Conservation (phyloP, 2,329 filamentous ascomycete species). For the Aspergillus piperis region DNA sequence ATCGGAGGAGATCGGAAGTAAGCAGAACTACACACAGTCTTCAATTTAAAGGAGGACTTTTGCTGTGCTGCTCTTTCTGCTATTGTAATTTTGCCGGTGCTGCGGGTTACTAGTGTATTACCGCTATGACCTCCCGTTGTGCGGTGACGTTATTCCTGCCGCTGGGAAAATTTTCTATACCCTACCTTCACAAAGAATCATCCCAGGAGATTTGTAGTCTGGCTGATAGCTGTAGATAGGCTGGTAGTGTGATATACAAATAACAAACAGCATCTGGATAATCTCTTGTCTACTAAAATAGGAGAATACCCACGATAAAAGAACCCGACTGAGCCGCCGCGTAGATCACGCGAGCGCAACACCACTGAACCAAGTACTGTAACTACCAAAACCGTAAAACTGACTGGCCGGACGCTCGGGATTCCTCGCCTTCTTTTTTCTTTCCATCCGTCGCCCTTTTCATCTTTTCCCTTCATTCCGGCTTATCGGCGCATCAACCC, state of each 20-base stretch:
- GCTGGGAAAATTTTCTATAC: background rate
- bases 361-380: background rate
- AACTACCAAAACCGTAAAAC: background rate
- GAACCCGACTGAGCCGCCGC: constrained; percentile 5
- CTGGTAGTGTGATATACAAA: too few species aligned
- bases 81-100: background rate
- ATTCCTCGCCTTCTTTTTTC: constrained; percentile 17
- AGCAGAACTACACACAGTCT: too few species aligned
- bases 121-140: background rate
- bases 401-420: constrained; percentile 18
- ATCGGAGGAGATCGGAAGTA: constrained; percentile 14
- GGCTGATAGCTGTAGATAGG: too few species aligned
- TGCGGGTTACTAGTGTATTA: constrained; percentile 1
- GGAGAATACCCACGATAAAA: too few species aligned
- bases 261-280: too few species aligned
- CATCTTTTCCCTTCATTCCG: constrained; percentile 19
- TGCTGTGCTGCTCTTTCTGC: background rate
- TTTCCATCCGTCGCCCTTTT: constrained; percentile 16
- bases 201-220: background rate
- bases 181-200: background rate
- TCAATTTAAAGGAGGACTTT: too few species aligned
- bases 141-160: constrained; percentile 18
- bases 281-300: too few species aligned
- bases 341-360: constrained; percentile 25
- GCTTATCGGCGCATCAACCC: constrained; percentile 23